Evolutionary conservation across 2,329 filamentous ascomycete genomes (phyloP), one percentile per base, ranked within the genome.

Genomic region (Xylariomycetidae sp.): DNA sequence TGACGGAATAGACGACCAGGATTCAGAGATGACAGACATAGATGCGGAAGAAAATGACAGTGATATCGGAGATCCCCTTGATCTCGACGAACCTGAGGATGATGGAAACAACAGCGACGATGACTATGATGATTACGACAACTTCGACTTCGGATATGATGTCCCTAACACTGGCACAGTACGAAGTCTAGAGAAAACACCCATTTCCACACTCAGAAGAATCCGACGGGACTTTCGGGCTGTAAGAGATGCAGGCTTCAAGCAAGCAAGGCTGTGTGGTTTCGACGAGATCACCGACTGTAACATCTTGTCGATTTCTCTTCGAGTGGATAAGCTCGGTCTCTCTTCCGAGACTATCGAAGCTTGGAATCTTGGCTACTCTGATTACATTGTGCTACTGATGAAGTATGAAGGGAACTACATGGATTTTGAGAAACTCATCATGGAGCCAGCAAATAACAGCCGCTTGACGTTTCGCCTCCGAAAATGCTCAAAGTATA

Each of bases 351-450:
- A 89, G 50, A 80, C 79, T 1, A 74, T 87, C 58, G 71, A 82
- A 49, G 85, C 88, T 2, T 95, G 88, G 88, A 72, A 82, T 39
- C 56, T 95, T 9, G 60, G 73, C 11, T 60, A 68, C 0, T 59
- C 67, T 1, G 81, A 88, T 20, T 89, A 90, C 49, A 57, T 94
- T 25, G 73, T 90, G 4, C 66, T 94, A 4, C 64, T 95, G 15
- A 71, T 92, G 27, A 72, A 73, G 22, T 84, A 84, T 44, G 61
- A 68, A 0, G 56, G 59, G n/a, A 69, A 65, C 0, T 94, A 94
- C 56, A 69, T 66, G 19, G 62, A 64, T 3, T 62, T 84, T 30
- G 70, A 82, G 12, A 54, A 72, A 1, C 54, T 85, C 8, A 52
- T 74, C 11, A 51, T 57, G 0, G 56, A 63, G 34, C 52, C 68